Percentiles rank a stretch among this genome's conserved stretches.
Conservation (phyloP, 805 yeast species). For the Sungouiozyma ichnusensis region DNA sequence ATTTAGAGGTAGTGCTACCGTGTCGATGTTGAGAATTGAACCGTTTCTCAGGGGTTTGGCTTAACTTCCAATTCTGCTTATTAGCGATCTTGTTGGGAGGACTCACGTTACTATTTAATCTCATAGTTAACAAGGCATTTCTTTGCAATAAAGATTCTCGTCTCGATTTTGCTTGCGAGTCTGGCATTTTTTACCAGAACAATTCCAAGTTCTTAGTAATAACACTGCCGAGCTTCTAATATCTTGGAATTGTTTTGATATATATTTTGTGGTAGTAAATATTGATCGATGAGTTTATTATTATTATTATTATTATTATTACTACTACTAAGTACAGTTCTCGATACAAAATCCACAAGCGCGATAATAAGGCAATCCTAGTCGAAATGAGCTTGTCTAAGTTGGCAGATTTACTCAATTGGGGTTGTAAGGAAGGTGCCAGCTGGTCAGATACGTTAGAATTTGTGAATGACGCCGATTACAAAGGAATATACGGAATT, state of each 20-base stretch:
- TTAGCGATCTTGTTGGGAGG: constrained; percentile 2
- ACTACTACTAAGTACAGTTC: background rate
- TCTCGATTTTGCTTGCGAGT: constrained; percentile 5
- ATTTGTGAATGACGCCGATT: constrained; percentile 24
- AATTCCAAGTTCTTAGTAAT: too few species aligned
- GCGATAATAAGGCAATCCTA: too few species aligned
- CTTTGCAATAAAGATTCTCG: constrained; percentile 18
- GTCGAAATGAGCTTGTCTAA: background rate
- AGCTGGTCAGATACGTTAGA: constrained; percentile 24
- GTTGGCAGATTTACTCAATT: constrained; percentile 13
- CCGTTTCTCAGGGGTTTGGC: background rate
- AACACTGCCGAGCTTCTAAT: too few species aligned
- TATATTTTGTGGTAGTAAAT: too few species aligned
- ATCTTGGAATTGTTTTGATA: too few species aligned
- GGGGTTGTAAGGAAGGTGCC: constrained; percentile 35
- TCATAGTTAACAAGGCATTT: constrained; percentile 16
- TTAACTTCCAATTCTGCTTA: background rate
- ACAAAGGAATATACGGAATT: constrained; percentile 29
- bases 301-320: too few species aligned
- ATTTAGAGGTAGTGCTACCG: background rate
- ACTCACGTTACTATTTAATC: constrained; percentile 9
- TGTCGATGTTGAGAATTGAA: background rate
- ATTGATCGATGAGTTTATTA: background rate
- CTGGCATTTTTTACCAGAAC: background rate
- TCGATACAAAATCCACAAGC: too few species aligned